Evolutionary conservation across 129 eudicot species (phyloP), one percentile per base, ranked within the genome.

Genomic region (Artemisia annua): DNA sequence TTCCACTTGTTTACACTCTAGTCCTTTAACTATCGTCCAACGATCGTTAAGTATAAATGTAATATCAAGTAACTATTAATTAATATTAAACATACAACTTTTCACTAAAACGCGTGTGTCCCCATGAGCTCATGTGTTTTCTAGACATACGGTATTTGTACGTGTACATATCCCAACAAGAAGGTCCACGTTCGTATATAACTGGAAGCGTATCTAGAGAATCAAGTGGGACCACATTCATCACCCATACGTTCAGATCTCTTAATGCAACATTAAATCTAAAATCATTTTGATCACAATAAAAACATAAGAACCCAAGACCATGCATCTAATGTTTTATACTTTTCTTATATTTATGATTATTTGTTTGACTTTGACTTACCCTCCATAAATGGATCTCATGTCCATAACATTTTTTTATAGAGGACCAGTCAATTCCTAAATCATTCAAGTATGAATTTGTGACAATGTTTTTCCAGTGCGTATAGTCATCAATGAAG

Each of bases 301-400:
- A 60, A 51, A 65, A 75, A 75, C 61, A 19, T 43, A 53, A 75
- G 43, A 51, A 53, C 43, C 49, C 14, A 0, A n/a, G 7, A 35
- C 12, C 17, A 69, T 51, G 67, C 48, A 71, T 43, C 43, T n/a
- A 71, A 71, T 20, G 19, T 9, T 59, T 59, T 12, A 39, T 64
- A 11, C n/a, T 16, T 1, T 64, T 10, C 3, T 35, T 64, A 50
- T 28, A 4, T 2, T 64, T 12, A 43, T 26, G 13, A 48, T 7
- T 19, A 72, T 22, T 61, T 49, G 6, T 18, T 35, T 77, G 48
- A 66, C 16, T 66, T 65, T 14, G 39, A 61, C 75, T 76, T 84
- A 87, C 92, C 92, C 89, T 87, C 92, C 92, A 66, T 87, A 87
- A 9, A 80, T 76, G 11, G 92, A 85, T 79, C 72, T 79, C 92